A percentile compares a stretch with the other conserved stretches of the same genome.
Conservation (phyloP, 208 protist species). For the Zelonia costaricensis region DNA sequence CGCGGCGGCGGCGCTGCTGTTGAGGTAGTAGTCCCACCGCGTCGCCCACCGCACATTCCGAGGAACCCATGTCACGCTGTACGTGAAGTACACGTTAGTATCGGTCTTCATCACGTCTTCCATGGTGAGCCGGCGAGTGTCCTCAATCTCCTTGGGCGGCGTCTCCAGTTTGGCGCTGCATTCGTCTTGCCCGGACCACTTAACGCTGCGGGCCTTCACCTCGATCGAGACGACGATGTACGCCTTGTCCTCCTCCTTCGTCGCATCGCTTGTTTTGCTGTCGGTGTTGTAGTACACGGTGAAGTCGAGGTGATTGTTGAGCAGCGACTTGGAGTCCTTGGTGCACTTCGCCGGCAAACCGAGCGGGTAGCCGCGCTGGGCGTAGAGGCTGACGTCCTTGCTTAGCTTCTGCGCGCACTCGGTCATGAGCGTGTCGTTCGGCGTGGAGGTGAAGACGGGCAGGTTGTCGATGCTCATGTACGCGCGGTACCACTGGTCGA, state of each 20-base stretch:
- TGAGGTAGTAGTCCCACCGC: conserved; percentile 97
- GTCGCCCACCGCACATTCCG: conserved; percentile 93
- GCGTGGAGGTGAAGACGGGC: conserved; percentile 46
- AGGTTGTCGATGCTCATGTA: conserved; percentile 89
- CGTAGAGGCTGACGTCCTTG: conserved; percentile 28
- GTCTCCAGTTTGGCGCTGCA: conserved; percentile 4
- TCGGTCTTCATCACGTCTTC: conserved; percentile 26
- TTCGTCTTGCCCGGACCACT: conserved; percentile 4
- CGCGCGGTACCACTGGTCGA: conserved; percentile 78
- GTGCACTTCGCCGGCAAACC: conserved; percentile 51
- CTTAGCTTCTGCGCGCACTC: conserved; percentile 21
- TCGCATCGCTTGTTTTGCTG: conserved; percentile 5
- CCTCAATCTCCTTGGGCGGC: not conserved
- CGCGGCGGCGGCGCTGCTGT: conserved; percentile 63
- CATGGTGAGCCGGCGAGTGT: conserved; percentile 21
- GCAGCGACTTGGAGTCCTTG: conserved; percentile 21
- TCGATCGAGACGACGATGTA: conserved; percentile 82
- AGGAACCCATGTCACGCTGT: conserved; percentile 78
- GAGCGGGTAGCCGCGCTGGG: conserved; percentile 74
- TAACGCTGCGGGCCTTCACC: conserved; percentile 55
- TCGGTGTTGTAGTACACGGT: conserved; percentile 67
- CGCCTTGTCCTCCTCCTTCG: conserved; percentile 5
- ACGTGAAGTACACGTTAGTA: conserved; percentile 71
- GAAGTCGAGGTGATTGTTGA: conserved; percentile 88
- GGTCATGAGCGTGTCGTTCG: not conserved